A percentile compares a stretch with the other conserved stretches of the same genome.
Conservation (phyloP, 1,139 yeast genomes). For the Sugiyamaella japonica region DNA sequence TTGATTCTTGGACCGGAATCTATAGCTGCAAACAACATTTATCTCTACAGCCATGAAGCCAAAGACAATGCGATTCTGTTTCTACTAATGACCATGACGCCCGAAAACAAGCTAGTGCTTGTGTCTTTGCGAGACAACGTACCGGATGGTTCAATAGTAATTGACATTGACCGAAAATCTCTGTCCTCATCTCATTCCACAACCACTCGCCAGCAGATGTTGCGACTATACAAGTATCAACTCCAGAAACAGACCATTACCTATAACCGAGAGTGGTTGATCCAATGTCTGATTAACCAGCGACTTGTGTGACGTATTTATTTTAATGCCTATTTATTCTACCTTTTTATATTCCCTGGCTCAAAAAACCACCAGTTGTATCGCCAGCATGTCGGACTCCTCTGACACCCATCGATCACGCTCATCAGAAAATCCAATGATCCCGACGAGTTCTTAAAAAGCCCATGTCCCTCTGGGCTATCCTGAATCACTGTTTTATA, state of each 20-base stretch:
- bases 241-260: constrained; percentile 21
- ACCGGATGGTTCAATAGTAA: constrained; percentile 14
- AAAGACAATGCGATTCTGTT: constrained; percentile 8
- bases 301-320: constrained; percentile 31
- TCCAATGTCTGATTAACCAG: constrained; percentile 39
- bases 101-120: constrained; percentile 2
- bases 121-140: constrained; percentile 10
- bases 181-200: background rate
- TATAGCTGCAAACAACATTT: background rate
- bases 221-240: constrained; percentile 12
- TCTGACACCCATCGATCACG: constrained; percentile 60
- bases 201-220: constrained; percentile 1
- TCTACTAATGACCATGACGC: constrained; percentile 5
- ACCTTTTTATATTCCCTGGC: background rate
- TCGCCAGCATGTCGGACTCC: constrained; percentile 46
- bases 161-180: constrained; percentile 4
- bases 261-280: constrained; percentile 38
- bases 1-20: constrained; percentile 24
- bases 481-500: constrained; percentile 42
- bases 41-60: constrained; percentile 9
- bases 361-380: background rate
- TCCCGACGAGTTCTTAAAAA: constrained; percentile 62
- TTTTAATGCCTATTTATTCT: constrained; percentile 1
- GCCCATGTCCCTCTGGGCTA: constrained; percentile 44
- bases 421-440: constrained; percentile 31